Evolutionary conservation across 2,329 filamentous ascomycete species (phyloP).

Genomic region (Epichloe brachyelytri): DNA sequence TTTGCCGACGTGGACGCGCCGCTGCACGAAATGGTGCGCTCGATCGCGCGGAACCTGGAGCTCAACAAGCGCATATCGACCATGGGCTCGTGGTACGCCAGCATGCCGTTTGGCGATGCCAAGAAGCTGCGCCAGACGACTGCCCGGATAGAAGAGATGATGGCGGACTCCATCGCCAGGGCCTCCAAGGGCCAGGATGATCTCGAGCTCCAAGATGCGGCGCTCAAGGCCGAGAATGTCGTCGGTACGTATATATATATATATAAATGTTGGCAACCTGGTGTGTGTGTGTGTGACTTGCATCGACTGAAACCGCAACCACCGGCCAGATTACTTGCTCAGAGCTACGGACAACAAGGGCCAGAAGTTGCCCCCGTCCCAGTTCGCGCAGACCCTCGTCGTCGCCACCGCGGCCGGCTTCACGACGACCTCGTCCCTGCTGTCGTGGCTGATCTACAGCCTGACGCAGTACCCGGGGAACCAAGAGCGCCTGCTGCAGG

Average conservation of each 20-base stretch:
- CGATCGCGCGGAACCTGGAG: no score
- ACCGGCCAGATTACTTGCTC: constrained; percentile 35
- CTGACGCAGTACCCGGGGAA: constrained; percentile 39
- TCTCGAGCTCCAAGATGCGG: constrained; percentile 33
- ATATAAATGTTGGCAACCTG: no score
- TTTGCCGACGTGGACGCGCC: no score
- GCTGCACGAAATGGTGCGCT: no score
- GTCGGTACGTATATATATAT: constrained; percentile 9
- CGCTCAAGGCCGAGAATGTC: constrained; percentile 31
- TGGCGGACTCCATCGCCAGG: constrained; percentile 21
- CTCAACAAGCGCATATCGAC: constrained; percentile 42
- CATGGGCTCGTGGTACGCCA: constrained; percentile 40
- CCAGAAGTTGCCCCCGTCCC: constrained; percentile 32
- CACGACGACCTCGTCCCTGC: constrained; percentile 43
- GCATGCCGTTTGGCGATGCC: constrained; percentile 45
- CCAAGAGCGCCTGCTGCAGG: constrained; percentile 44
- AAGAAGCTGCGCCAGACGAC: constrained; percentile 23
- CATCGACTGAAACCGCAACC: neutral
- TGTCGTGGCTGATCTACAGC: constrained; percentile 45
- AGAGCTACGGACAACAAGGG: constrained; percentile 42
- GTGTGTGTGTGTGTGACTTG: no score
- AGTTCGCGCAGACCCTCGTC: constrained; percentile 24
- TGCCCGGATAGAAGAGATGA: constrained; percentile 20
- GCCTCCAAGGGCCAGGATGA: constrained; percentile 26
- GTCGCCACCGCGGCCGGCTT: constrained; percentile 46